Percentiles rank a stretch among this genome's conserved stretches.
Evolutionary conservation across 441 rosid species (phyloP).

Genomic region (Melastoma candidum): DNA sequence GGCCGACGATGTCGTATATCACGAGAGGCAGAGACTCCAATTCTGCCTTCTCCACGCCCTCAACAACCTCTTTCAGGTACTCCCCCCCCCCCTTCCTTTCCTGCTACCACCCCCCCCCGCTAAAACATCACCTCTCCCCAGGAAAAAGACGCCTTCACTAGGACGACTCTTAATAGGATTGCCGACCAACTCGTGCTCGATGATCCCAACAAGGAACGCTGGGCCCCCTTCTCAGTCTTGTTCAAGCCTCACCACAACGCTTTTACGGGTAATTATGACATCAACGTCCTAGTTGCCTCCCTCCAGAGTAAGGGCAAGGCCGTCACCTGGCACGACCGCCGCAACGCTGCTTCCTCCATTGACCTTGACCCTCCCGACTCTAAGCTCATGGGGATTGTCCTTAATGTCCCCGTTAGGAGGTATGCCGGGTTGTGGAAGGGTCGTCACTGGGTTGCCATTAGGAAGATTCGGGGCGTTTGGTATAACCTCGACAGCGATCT

Average conservation of each 20-base stretch:
- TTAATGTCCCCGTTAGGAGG: constrained; percentile 58
- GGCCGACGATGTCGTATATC: constrained; percentile 36
- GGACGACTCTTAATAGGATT: constrained; percentile 49
- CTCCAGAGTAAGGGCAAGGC: constrained; percentile 55
- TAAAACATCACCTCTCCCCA: constrained; percentile 12
- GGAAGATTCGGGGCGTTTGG: constrained; percentile 61
- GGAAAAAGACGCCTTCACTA: constrained; percentile 55
- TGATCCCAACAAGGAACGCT: constrained; percentile 42
- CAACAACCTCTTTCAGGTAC: constrained; percentile 92
- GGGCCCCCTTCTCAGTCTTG: constrained; percentile 62
- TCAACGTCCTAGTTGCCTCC: constrained; percentile 70
- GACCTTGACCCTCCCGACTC: constrained; percentile 31
- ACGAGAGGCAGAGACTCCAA: constrained; percentile 75
- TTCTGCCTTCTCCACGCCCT: constrained; percentile 81
- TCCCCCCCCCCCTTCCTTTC: neutral
- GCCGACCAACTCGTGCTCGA: constrained; percentile 52
- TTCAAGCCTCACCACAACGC: constrained; percentile 81
- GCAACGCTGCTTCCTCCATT: constrained; percentile 46
- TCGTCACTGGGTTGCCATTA: constrained; percentile 78
- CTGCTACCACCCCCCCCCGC: neutral
- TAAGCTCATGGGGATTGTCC: constrained; percentile 54
- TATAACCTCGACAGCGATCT: constrained; percentile 91
- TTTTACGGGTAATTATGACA: constrained; percentile 72
- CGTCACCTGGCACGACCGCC: constrained; percentile 70
- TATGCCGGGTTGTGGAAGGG: constrained; percentile 73